These are phyloP conservation scores for Cryptosporidium felis DNA, from an alignment of 169 alveolate species.

Conservation along the genomic window DNA sequence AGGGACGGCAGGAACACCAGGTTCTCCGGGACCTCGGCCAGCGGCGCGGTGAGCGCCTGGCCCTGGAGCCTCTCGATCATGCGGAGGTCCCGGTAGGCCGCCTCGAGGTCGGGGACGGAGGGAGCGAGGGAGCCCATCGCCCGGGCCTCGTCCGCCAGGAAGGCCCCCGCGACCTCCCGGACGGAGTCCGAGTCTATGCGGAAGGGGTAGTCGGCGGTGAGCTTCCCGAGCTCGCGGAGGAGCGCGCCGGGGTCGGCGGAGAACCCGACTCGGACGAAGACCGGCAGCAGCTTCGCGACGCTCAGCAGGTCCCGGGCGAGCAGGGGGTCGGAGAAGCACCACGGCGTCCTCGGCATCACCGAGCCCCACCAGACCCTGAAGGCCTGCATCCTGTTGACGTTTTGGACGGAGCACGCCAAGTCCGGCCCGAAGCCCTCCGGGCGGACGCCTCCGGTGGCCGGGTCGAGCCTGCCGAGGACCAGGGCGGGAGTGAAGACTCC, in stretches of 20 bases:
- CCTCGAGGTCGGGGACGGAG: neutral
- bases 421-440: neutral
- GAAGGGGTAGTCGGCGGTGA: neutral
- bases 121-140: neutral
- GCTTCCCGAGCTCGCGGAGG: neutral
- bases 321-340: neutral
- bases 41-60: neutral
- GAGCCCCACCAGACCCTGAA: slow-evolving; percentile 53
- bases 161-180: neutral
- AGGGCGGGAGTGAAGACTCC: slow-evolving; percentile 6
- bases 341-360: slow-evolving; percentile 5
- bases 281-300: neutral
- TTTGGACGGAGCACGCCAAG: neutral
- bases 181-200: neutral
- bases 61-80: slow-evolving; percentile 3
- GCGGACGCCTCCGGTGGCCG: neutral
- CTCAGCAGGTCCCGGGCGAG: neutral
- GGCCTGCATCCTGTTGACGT: slow-evolving; percentile 59
- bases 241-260: neutral
- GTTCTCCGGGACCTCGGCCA: neutral
- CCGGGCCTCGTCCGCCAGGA: neutral
- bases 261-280: neutral
- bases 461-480: neutral
- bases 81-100: slow-evolving; percentile 24
- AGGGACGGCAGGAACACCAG: neutral